Evolutionary conservation across 768 basidiomycete genomes (phyloP), one percentile per base, ranked within the genome.

Genomic region (Pleurotus citrinopileatus): DNA sequence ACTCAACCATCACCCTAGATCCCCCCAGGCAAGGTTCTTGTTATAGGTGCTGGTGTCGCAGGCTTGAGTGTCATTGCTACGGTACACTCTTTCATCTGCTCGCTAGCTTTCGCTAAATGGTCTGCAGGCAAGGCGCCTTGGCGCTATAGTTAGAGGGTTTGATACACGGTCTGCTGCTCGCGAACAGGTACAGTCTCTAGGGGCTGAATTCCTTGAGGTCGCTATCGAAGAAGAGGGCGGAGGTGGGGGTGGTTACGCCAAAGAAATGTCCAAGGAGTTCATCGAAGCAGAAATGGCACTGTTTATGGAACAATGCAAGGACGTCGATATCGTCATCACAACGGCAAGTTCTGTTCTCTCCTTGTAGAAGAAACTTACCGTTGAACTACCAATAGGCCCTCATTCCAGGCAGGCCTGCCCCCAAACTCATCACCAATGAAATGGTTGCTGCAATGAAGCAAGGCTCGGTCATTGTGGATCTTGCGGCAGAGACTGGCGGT

Each of bases 371-470:
- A 15, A 4, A 23, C 48, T 4, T 22, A 46, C 42, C 13, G n/a
- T 4, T 13, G 17, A 29, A 3, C 57, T 44, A 38, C 27, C 17
- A 27, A 1, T 42, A 88, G 86, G 91, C 89, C 53, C 78, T 91
- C 38, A 91, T 92, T 62, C 92, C 92, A 22, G 92, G 92, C 9
- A 85, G 82, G 74, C 89, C 88, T 7, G 92, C 92, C 2, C 92
- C 92, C 0, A 94, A 85, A 65, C 67, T 94, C 40, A 91, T 94
- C 63, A 89, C 85, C 4, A 76, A 84, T 57, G 87, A 90, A 74
- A 93, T 94, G 88, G 78, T 94, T 12, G 81, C 84, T 36, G 87
- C 84, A n/a, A 93, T 94, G 92, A 93, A 89, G 61, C 90, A 89
- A 71, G 92, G 92, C 22, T 94, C 92, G 3, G 84, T 94, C 25